Base-by-base conservation (phyloP, 768 basidiomycete genomes). In the Royoungia palumana region DNA sequence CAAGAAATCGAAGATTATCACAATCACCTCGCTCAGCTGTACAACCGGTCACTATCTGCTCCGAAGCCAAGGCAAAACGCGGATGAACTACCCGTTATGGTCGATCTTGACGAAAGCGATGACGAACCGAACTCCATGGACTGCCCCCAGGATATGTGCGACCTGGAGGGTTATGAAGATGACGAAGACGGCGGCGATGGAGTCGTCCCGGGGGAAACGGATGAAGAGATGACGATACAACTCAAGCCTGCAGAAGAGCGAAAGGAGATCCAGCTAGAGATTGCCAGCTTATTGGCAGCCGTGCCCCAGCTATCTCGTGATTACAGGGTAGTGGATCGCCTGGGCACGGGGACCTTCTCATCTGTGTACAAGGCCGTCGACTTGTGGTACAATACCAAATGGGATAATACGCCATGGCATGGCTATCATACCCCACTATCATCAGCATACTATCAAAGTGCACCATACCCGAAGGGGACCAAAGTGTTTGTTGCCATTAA, bases 361-460 rank as follows among this genome's bases (percentile, higher is more conserved):
- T 94, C 94, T 10, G 96, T 99, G n/a, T 99, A 97, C 78, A 96
- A 98, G 61, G 96, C 94, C 0, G 68, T 94, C 54, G 96, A 99
- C 66, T 59, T 87, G 14, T 70, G 76, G 49, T 81, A 87, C 59
- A 81, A 90, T 57, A 70, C 76, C 41, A 86, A 87, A 44, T 90
- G 83, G 83, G 78, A 89, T 65, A 90, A 92, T 58, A 56, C 66
- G 5, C 74, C 80, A 12, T 92, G 89, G 89, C 80, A 81, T 27
- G 85, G 85, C 1, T 66, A 71, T 39, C 86, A 87, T 58, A 78
- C 80, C 2, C 69, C 75, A 2, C 63, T 69, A 7, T 88, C 85
- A 21, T 84, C 83, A 10, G 83, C 86, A 28, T 70, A 81, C 59
- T 80, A 83, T 58, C 87, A 88, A 57, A 78, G 79, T 2, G 63